A percentile compares a stretch with the other conserved stretches of the same genome.
Evolutionary conservation across 2,329 filamentous ascomycete species (phyloP).

Genomic region (Microcera coccophila): DNA sequence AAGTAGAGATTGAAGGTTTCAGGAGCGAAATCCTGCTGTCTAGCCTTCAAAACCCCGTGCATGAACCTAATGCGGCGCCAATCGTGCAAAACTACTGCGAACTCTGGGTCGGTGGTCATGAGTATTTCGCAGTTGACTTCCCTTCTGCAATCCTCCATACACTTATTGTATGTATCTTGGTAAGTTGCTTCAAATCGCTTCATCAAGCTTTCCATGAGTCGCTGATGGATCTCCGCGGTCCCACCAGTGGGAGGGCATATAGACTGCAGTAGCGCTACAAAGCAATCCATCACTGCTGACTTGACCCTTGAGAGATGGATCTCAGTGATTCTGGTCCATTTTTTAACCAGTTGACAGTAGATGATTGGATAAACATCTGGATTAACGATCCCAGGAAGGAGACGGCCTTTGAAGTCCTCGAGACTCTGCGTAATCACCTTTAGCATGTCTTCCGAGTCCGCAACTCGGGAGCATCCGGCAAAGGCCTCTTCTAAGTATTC

Average conservation of each 20-base stretch:
- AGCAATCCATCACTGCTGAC: slow-evolving; percentile 12
- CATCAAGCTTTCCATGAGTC: slow-evolving; percentile 10
- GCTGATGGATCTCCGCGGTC: slow-evolving; percentile 11
- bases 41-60: not conserved
- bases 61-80: slow-evolving; percentile 21
- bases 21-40: not conserved
- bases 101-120: slow-evolving; percentile 23
- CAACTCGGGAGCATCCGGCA: slow-evolving; percentile 1
- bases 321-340: slow-evolving; percentile 29
- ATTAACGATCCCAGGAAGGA: slow-evolving; percentile 33
- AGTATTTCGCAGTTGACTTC: slow-evolving; percentile 12
- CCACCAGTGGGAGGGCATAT: slow-evolving; percentile 13
- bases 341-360: slow-evolving; percentile 29
- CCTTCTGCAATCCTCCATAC: slow-evolving; percentile 6
- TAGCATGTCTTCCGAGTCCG: slow-evolving; percentile 6
- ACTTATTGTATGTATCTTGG: slow-evolving; percentile 1
- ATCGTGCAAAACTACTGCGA: slow-evolving; percentile 17
- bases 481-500: slow-evolving; percentile 3
- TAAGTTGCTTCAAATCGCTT: slow-evolving; percentile 2
- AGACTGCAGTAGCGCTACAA: slow-evolving; percentile 9
- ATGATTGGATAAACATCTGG: slow-evolving; percentile 29
- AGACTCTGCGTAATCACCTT: slow-evolving; percentile 25
- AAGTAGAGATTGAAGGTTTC: slow-evolving; percentile 5
- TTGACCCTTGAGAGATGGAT: slow-evolving; percentile 23
- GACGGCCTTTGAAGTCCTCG: slow-evolving; percentile 23